Percentiles rank a stretch among this genome's conserved stretches.
Evolutionary conservation across 2,329 filamentous ascomycete genomes (phyloP).

Genomic region (Passalora sequoiae): DNA sequence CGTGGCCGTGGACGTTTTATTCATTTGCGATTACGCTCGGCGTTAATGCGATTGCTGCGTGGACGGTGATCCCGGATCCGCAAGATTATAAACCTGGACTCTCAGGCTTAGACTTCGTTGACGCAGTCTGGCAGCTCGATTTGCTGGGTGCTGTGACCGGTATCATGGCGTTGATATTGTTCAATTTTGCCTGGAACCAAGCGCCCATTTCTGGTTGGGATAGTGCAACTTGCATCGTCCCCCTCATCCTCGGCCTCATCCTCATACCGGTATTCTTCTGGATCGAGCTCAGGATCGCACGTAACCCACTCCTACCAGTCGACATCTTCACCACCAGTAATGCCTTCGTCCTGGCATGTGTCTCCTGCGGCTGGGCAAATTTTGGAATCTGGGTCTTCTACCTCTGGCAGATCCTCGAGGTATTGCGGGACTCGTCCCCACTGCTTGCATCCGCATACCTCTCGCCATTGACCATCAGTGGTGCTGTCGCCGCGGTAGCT

Average conservation of each 20-base stretch:
- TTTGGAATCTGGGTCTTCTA: slow-evolving; percentile 30
- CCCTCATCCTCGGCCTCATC: slow-evolving; percentile 25
- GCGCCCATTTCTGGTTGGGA: slow-evolving; percentile 30
- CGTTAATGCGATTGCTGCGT: slow-evolving; percentile 18
- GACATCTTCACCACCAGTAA: slow-evolving; percentile 26
- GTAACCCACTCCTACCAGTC: slow-evolving; percentile 24
- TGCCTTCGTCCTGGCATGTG: slow-evolving; percentile 27
- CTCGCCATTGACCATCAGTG: slow-evolving; percentile 42
- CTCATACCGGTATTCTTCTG: slow-evolving; percentile 27
- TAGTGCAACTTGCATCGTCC: slow-evolving; percentile 25
- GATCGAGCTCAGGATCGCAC: slow-evolving; percentile 23
- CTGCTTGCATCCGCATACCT: slow-evolving; percentile 45
- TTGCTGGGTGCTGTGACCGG: slow-evolving; percentile 26
- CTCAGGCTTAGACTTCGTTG: slow-evolving; percentile 13
- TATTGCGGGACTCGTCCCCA: slow-evolving; percentile 39
- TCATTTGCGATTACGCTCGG: slow-evolving; percentile 19
- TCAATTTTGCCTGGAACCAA: slow-evolving; percentile 33
- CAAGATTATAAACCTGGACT: slow-evolving; percentile 20
- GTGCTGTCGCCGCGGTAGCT: slow-evolving; percentile 43
- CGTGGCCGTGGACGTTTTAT: slow-evolving; percentile 30
- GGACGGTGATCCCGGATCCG: slow-evolving; percentile 25
- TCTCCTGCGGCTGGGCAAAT: slow-evolving; percentile 27
- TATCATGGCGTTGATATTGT: slow-evolving; percentile 26
- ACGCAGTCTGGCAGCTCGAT: slow-evolving; percentile 21
- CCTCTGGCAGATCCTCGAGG: slow-evolving; percentile 47